Conservation (phyloP, 1,284 basidiomycete genomes). For the Stygiomarasmius scandens region DNA sequence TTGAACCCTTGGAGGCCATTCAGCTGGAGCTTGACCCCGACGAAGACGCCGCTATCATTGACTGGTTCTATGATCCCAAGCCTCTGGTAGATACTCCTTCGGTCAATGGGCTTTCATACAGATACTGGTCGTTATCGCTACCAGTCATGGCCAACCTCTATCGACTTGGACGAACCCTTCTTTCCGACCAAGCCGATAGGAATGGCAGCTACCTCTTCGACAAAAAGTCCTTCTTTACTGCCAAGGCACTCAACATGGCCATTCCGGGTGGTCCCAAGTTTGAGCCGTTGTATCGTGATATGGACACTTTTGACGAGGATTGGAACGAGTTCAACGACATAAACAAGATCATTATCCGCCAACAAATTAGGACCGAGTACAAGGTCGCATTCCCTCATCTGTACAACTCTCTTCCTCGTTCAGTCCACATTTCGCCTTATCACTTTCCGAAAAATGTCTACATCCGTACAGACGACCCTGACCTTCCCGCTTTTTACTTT, state of each 20-base stretch:
- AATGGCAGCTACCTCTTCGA: constrained; percentile 96
- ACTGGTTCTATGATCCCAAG: constrained; percentile 99
- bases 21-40: constrained; percentile 95
- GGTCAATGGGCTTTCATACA: constrained; percentile 94
- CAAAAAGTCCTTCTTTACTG: constrained; percentile 97
- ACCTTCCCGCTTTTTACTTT: constrained; percentile 99
- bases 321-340: constrained; percentile 99
- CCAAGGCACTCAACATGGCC: constrained; percentile 97
- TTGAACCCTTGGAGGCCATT: constrained; percentile 97
- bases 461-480: constrained; percentile 98
- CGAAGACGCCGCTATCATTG: constrained; percentile 92
- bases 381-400: constrained; percentile 99
- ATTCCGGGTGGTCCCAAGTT: constrained; percentile 99
- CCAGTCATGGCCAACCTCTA: constrained; percentile 98
- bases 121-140: constrained; percentile 89
- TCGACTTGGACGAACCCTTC: constrained; percentile 89
- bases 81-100: constrained; percentile 87
- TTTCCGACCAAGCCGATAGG: constrained; percentile 90
- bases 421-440: constrained; percentile 90
- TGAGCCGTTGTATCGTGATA: constrained; percentile 92
- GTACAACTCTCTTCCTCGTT: constrained; percentile 97
- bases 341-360: constrained; percentile 99
- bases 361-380: constrained; percentile 98
- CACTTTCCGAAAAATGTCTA: constrained; percentile 97
- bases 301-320: constrained; percentile 97